Evolutionary conservation across 495 filamentous ascomycete genomes (phyloP).

Genomic region (Penicillium maclennaniae): DNA sequence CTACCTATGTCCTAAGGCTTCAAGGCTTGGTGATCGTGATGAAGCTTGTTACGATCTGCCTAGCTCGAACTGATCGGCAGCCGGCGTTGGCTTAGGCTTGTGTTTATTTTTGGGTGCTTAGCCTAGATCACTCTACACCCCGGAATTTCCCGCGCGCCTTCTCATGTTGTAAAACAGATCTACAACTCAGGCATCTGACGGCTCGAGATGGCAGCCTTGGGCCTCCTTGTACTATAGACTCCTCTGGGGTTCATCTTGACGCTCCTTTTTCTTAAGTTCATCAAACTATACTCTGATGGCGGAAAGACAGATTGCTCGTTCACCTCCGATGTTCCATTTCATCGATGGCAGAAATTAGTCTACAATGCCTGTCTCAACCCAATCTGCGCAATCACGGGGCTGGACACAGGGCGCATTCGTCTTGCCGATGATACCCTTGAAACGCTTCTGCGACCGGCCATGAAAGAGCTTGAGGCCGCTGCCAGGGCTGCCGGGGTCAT

Average conservation of each 20-base stretch:
- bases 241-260: too few relatives aligned
- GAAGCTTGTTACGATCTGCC: too few relatives aligned
- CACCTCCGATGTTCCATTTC: slow-evolving; percentile 30
- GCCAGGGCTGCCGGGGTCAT: slow-evolving; percentile 24
- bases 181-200: too few relatives aligned
- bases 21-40: too few relatives aligned
- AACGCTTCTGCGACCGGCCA: slow-evolving; percentile 11
- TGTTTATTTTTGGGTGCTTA: background rate
- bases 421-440: slow-evolving; percentile 6
- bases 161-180: too few relatives aligned
- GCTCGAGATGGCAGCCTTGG: too few relatives aligned
- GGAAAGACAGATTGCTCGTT: slow-evolving; percentile 25
- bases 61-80: background rate
- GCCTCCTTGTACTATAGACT: too few relatives aligned
- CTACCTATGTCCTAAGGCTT: too few relatives aligned
- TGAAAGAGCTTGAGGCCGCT: slow-evolving; percentile 13
- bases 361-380: slow-evolving; percentile 19
- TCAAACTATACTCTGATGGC: slow-evolving; percentile 35
- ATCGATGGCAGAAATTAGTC: slow-evolving; percentile 43
- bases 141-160: too few relatives aligned
- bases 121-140: too few relatives aligned
- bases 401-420: slow-evolving; percentile 12
- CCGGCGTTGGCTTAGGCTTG: too few relatives aligned
- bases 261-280: slow-evolving; percentile 31
- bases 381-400: slow-evolving; percentile 7